Evolutionary conservation across 2,329 filamentous ascomycete genomes (phyloP), one percentile per base, ranked within the genome.

Genomic region (Cryphonectria nitschkei): DNA sequence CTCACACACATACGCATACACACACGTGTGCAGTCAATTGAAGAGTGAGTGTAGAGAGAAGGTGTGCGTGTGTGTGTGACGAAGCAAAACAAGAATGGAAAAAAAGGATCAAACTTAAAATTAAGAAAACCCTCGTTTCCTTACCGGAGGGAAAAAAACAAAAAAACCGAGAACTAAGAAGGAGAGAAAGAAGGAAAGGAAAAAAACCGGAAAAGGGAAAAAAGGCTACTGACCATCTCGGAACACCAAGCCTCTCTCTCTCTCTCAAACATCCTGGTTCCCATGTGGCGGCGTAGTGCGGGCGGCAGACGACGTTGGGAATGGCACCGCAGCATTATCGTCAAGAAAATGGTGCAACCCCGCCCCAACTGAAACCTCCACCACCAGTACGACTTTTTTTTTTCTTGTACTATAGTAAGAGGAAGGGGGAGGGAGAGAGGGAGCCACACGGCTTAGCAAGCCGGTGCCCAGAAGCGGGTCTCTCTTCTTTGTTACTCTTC

Each of bases 381-480:
- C 46, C 46, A n/a, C 8, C 16, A 50, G 16, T 50, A n/a, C 19
- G 22, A 50, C 46, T n/a, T 50, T 9, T 50, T 7, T 6, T 9
- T n/a, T 7, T 26, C 26, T 26, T 26, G 26, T 26, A 26, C 26
- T 26, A 26, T 26, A 26, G 43, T 16, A 6, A 50, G 6, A 8
- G 22, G 4, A 6, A 16, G 22, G 43, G 19, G 43, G 19, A 16
- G 41, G 41, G 13, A 5, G 6, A 19, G 22, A 8, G 46, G 46
- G 16, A 6, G 46, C 46, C 52, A 56, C n/a, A 56, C 52, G 52
- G 52, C 52, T 56, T 13, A 56, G 56, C 56, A 37, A 37, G 56
- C 56, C 56, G 56, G 56, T 61, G 56, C 32, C 56, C 37, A 61
- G 32, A 37, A 39, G 56, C 56, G 56, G 56, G 52, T 56, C 52